Evolutionary conservation across 257 asterid genomes (phyloP), one percentile per base, ranked within the genome.

Genomic region (Petunia axillaris): DNA sequence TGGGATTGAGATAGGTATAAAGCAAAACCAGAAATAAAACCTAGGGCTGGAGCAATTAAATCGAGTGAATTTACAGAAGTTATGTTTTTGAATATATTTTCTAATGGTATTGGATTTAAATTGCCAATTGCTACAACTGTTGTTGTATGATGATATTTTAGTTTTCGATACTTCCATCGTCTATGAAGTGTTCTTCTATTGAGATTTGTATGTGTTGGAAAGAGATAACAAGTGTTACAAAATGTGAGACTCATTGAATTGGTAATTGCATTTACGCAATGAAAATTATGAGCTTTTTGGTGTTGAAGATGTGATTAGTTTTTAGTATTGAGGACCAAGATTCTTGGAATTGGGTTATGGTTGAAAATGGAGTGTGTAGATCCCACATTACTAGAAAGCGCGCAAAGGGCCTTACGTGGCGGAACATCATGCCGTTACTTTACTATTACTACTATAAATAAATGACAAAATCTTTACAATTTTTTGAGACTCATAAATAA

Each of bases 11-110:
- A 86, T 37, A 91, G 76, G 71, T 88, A 81, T 35, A 92, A 79
- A 25, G 94, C 96, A 50, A 91, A 77, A 3, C 96, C 97, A 59
- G 99, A 91, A 79, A 91, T 90, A 67, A 93, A 44, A 78, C 96
- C 98, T 73, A 95, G 84, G 48, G 93, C 85, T 3, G 97, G 96
- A 64, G 91, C 97, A 37, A 90, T 62, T 65, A 83, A 86, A 74
- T 80, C 86, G 75, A 91, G 83, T 60, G 95, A 81, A 79, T 80
- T 89, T 4, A 76, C 52, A 2, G 91, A 90, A 15, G 91, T 40
- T 14, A 95, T 80, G 68, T 84, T 83, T 3, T 86, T 90, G 83
- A 91, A 85, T 52, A 92, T 64, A 86, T 70, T 70, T 13, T 84
- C 89, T 65, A 92, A 87, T 4, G 96, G 84, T 0, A 89, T 77